Evolutionary conservation across 768 basidiomycete species (phyloP).

Genomic region (Boletus fagicola): DNA sequence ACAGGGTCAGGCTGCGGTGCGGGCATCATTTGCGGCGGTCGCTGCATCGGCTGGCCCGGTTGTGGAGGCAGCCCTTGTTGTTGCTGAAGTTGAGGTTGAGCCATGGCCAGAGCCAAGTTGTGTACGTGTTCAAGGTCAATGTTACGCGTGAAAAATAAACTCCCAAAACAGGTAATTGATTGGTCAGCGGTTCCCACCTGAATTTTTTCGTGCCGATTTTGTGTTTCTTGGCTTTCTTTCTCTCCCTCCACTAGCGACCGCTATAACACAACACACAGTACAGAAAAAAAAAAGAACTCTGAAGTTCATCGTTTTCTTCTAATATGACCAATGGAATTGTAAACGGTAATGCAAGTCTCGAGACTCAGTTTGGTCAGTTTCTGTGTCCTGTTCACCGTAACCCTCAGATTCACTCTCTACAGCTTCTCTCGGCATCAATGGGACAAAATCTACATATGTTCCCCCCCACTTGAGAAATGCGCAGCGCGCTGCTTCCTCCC

Average conservation of each 20-base stretch:
- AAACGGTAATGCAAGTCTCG: slow-evolving; percentile 71
- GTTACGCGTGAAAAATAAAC: slow-evolving; percentile 7
- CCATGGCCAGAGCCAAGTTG: slow-evolving; percentile 41
- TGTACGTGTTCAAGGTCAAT: background rate
- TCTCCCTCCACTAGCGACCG: slow-evolving; percentile 29
- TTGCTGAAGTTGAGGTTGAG: slow-evolving; percentile 61
- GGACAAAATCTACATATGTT: slow-evolving; percentile 76
- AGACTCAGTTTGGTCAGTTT: slow-evolving; percentile 69
- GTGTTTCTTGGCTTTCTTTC: slow-evolving; percentile 23
- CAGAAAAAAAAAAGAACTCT: slow-evolving; percentile 23
- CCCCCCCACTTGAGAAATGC: slow-evolving; percentile 83
- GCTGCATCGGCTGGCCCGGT: slow-evolving; percentile 34
- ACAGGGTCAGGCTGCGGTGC: slow-evolving; percentile 61
- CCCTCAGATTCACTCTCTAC: slow-evolving; percentile 8
- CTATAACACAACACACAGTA: slow-evolving; percentile 23
- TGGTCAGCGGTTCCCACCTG: slow-evolving; percentile 30
- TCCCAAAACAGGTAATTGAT: background rate
- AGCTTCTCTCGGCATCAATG: slow-evolving; percentile 77
- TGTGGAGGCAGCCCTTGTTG: slow-evolving; percentile 43
- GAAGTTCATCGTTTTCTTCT: slow-evolving; percentile 36
- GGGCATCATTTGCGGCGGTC: slow-evolving; percentile 42
- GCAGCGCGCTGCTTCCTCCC: slow-evolving; percentile 78
- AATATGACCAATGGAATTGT: slow-evolving; percentile 93
- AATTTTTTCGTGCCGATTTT: slow-evolving; percentile 25
- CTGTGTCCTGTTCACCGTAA: background rate